Base-by-base conservation (phyloP, 1,139 yeast species). In the Saccharomyces hybrid region DNA sequence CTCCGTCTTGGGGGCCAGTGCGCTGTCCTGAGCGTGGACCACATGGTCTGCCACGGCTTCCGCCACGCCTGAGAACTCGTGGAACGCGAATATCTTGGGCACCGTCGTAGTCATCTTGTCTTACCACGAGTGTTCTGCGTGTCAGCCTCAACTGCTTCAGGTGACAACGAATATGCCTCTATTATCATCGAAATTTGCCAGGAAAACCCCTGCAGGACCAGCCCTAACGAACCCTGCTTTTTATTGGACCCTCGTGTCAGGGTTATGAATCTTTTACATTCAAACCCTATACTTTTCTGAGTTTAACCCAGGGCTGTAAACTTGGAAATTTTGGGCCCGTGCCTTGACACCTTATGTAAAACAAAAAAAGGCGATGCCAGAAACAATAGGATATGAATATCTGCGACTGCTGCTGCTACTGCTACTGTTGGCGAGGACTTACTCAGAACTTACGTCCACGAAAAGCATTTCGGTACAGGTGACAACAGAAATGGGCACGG, bases 21-120 rank as follows among this genome's bases (percentile, higher is more conserved):
- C 73, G 52, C 65, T 67, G 66, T 89, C 85, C 72, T 93, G 98
- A 13, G 91, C 86, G 46, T 84, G 78, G 49, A 90, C 81, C 53
- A 91, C 83, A 67, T 88, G 90, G 66, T 88, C 93, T 1, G 96
- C 97, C 46, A 91, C 96, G 27, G 96, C 96, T 56, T 88, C 95
- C 3, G 97, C 96, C 38, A 90, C 97, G 23, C 90, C 95, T 34
- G 83, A 76, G 66, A 89, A 85, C 71, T 86, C 95, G 48, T 91
- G 95, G 69, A 90, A 90, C 50, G 96, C 88, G 76, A 87, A 89
- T 53, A 90, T 85, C 61, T 89, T 84, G 29, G 97, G 97, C 41
- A 90, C 96, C 9, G 95, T 87, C 13, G 96, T 88, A 2, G 96
- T 89, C 96, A 89, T 89, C 16, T 28, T 32, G 38, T 13, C 38